phyloP scores from a whole-genome alignment of 2,329 filamentous ascomycete genomes.

The Ophioceras dolichostomum region DNA sequence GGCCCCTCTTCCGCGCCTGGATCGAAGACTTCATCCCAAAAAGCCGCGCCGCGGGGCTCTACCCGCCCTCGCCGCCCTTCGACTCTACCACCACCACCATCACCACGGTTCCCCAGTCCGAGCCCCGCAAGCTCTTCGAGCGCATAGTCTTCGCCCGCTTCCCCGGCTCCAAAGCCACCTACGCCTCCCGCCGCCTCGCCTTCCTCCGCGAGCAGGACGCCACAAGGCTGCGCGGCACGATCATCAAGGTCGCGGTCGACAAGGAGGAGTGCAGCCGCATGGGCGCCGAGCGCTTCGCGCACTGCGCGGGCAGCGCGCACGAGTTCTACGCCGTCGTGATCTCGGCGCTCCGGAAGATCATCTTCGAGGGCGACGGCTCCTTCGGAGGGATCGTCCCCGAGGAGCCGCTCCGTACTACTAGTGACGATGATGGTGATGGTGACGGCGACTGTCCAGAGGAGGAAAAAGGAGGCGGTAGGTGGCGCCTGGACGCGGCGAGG shows the following conservation, averaged over 20 bases:
- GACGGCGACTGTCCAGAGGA: too few species aligned
- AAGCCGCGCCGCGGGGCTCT: conserved; percentile 28
- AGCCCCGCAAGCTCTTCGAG: conserved; percentile 31
- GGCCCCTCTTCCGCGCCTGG: conserved; percentile 48
- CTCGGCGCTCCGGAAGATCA: conserved; percentile 33
- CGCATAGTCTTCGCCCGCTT: conserved; percentile 42
- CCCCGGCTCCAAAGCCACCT: conserved; percentile 26
- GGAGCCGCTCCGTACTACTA: conserved; percentile 13
- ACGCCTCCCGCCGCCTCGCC: conserved; percentile 24
- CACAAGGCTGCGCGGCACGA: conserved; percentile 25
- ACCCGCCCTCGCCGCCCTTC: conserved; percentile 7
- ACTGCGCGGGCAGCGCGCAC: not conserved
- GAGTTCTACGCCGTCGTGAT: conserved; percentile 18
- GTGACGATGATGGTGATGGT: too few species aligned
- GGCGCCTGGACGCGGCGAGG: conserved; percentile 25
- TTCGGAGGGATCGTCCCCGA: not conserved
- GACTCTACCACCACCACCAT: conserved; percentile 18
- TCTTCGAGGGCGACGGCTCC: conserved; percentile 28
- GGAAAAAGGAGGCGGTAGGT: conserved; percentile 28
- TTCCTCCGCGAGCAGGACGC: conserved; percentile 28
- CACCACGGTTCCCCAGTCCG: conserved; percentile 1
- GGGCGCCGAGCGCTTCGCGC: too few species aligned
- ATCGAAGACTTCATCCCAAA: conserved; percentile 49
- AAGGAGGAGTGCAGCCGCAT: conserved; percentile 7
- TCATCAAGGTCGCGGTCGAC: conserved; percentile 13